Evolutionary conservation across 1,284 basidiomycete species (phyloP), one percentile per base, ranked within the genome.

Genomic region (Microbotryum silenes-acaulis): DNA sequence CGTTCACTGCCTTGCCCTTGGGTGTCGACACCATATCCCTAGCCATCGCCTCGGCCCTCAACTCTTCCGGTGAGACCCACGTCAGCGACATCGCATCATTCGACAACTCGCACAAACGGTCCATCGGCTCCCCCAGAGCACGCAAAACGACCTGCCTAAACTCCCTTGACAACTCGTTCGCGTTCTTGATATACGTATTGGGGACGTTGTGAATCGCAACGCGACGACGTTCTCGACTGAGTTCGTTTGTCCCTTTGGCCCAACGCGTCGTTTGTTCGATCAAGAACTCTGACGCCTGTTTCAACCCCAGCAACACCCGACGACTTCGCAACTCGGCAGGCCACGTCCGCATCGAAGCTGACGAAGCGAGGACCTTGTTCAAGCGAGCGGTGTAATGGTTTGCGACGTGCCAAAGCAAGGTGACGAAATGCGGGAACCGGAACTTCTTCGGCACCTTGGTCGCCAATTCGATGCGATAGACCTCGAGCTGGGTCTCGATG

Each of bases 381-480:
- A 67, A 50, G 12, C 58, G 55, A 4, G 33, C 42, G 42, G 54
- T 25, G 51, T 67, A 70, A 45, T 71, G 64, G 55, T 59, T 56
- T n/a, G 71, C 75, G 18, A 76, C 75, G 55, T 73, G 73, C 76
- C 76, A 77, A 10, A 71, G 67, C 25, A 77, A 70, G 4, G 70
- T 71, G 60, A 74, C 70, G 51, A 76, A 75, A 57, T 75, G 74
- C 10, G 94, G 94, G 72, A 93, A 98, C 48, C 91, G 82, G 75
- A 97, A 97, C 74, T 92, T 92, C 75, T 89, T 90, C 0, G 94
- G 92, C 0, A 97, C 94, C 61, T 88, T 87, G 2, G 93, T 97
- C 3, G 84, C 81, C 64, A 89, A 88, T 76, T 98, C 94, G 70
- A 98, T 94, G 59, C 92, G 85, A 55, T 91, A 82, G 23, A 97